Evolutionary conservation across 306 rosid species (phyloP).

Genomic region (Acacia melanoxylon): DNA sequence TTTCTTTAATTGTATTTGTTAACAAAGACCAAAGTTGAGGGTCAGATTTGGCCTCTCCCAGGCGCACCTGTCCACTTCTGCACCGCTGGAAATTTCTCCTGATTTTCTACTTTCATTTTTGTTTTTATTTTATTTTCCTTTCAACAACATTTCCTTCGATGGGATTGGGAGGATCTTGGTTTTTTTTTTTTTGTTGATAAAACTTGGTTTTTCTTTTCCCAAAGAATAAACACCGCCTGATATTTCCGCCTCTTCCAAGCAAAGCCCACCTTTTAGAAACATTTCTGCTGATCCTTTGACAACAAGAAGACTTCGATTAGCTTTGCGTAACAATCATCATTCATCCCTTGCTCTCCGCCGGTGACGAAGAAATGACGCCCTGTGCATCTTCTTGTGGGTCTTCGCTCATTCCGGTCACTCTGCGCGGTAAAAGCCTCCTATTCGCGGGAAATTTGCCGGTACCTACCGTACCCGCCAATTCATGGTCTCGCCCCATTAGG

Average conservation of each 20-base stretch:
- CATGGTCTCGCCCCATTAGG: conserved; percentile 33
- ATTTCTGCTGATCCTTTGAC: background rate
- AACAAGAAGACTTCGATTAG: background rate
- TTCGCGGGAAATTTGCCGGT: conserved; percentile 13
- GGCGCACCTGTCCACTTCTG: background rate
- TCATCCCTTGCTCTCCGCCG: background rate
- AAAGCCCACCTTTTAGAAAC: background rate
- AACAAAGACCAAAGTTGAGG: background rate
- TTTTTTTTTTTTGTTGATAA: too few relatives aligned
- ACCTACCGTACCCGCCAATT: conserved; percentile 24
- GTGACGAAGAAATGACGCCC: conserved; percentile 42
- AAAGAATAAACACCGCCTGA: background rate
- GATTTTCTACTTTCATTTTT: background rate
- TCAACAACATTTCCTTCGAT: background rate
- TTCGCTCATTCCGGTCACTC: conserved; percentile 30
- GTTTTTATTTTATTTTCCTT: background rate
- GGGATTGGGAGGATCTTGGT: background rate
- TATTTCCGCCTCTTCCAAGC: background rate
- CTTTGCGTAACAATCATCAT: background rate
- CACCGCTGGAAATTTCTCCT: background rate
- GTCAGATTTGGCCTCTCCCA: background rate
- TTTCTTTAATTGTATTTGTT: too few relatives aligned
- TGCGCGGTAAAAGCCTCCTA: conserved; percentile 27
- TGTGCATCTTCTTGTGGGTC: conserved; percentile 33
- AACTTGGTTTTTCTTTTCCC: background rate